Evolutionary conservation across 345 rosid genomes (phyloP).

Genomic region (Turritis glabra): DNA sequence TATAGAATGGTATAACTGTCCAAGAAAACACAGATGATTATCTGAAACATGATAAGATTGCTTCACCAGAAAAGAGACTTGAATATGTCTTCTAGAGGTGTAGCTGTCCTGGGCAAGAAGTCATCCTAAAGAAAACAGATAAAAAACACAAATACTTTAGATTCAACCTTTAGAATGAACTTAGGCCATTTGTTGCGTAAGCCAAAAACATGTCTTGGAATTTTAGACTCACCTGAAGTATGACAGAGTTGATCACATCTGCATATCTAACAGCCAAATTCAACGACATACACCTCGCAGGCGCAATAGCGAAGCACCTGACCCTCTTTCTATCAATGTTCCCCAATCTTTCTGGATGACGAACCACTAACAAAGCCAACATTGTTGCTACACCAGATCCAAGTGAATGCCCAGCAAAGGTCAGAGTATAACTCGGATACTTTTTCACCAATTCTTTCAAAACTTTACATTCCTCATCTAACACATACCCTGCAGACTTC

Average conservation of each 20-base stretch:
- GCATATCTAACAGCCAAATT: constrained; percentile 95
- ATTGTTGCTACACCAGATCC: constrained; percentile 95
- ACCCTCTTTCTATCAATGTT: constrained; percentile 72
- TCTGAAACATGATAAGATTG: neutral
- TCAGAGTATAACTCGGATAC: constrained; percentile 77
- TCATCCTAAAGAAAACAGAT: constrained; percentile 68
- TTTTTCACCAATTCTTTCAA: constrained; percentile 63
- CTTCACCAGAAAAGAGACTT: constrained; percentile 94
- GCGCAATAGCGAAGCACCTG: constrained; percentile 93
- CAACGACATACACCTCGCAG: constrained; percentile 97
- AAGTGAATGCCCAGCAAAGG: constrained; percentile 91
- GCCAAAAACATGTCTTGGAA: neutral
- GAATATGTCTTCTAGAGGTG: constrained; percentile 97
- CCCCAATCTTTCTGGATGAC: constrained; percentile 62
- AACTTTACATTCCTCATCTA: constrained; percentile 73
- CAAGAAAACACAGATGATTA: neutral
- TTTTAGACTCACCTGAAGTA: constrained; percentile 75
- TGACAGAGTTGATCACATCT: constrained; percentile 90
- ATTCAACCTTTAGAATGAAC: neutral
- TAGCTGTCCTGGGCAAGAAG: constrained; percentile 91
- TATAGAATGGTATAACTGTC: neutral
- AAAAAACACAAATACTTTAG: neutral
- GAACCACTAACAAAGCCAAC: constrained; percentile 71
- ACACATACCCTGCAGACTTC: constrained; percentile 86
- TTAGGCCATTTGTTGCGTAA: neutral